Evolutionary conservation across 306 rosid species (phyloP), one percentile per base, ranked within the genome.

Genomic region (Inga leiocalycina): DNA sequence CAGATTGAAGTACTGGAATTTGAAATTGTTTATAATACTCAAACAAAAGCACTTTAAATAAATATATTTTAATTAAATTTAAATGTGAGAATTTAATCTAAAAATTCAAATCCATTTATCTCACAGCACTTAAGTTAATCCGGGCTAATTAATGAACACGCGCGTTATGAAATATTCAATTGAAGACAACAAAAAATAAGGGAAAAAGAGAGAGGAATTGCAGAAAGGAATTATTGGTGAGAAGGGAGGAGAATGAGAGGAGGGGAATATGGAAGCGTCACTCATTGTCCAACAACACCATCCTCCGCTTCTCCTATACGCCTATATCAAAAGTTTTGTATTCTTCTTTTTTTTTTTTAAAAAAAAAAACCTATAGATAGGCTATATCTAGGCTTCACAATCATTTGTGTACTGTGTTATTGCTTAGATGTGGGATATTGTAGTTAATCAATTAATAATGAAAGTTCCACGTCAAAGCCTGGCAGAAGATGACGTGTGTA

Each of bases 261-360:
- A 30, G 79, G 85, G 92, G 97, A 96, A 88, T 89, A 88, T 87
- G 30, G 87, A 93, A 93, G 94, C 99, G 98, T 96, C 95, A 96
- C 99, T 96, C 99, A 93, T 96, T 91, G 90, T 89, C 93, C 96
- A 90, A 93, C 97, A 87, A 82, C 83, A 79, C 75, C 61, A 71
- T 19, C 91, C 89, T 84, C 89, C 76, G n/a, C 64, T 57, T 57
- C 64, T 8, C 30, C 30, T 8, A n/a, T 20, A 57, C 30, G 64
- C 64, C 64, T 57, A 5, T 4, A 54, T 6, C 61, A 54, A 52
- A 17, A 49, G 54, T 49, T 49, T 49, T 49, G 54, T 49, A 49
- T 39, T 6, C 6, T 37, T 37, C 0, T 37, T 37, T 4, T 37
- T 37, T 0, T 37, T 37, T 4, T 37, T 4, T 0, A 37, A 37